Evolutionary conservation across 2,329 filamentous ascomycete genomes (phyloP).

Genomic region (Hymenoscyphus fructigenus): DNA sequence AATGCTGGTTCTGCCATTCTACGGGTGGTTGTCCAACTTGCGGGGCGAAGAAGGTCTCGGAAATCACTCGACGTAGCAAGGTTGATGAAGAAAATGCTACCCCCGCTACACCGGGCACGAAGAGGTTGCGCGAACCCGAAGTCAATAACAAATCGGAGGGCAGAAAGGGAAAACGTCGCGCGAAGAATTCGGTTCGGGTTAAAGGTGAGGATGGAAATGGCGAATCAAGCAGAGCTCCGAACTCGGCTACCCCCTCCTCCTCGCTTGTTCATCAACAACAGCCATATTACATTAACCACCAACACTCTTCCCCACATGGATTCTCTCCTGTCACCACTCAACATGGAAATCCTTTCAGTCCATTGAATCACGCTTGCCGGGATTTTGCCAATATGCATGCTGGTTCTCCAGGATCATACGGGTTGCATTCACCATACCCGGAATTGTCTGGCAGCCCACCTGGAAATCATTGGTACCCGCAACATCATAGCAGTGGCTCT

Average conservation of each 20-base stretch:
- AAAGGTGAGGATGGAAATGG: not conserved
- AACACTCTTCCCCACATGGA: not conserved
- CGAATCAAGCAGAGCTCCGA: not conserved
- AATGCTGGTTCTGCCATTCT: constrained; percentile 28
- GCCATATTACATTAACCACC: not conserved
- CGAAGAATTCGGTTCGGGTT: not conserved
- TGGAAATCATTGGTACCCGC: not conserved
- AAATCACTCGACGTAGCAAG: not conserved
- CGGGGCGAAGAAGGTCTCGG: constrained; percentile 13
- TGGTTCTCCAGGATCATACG: not conserved
- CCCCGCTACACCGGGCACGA: not conserved
- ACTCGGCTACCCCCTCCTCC: not conserved
- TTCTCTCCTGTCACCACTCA: not conserved
- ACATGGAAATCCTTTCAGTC: not conserved
- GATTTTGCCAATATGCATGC: not conserved
- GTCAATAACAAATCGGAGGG: not conserved
- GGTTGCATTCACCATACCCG: not conserved
- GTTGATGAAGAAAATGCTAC: not conserved
- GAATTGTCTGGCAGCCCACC: not conserved
- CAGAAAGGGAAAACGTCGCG: not conserved
- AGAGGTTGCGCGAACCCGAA: constrained; percentile 3
- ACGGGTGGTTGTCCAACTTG: constrained; percentile 21
- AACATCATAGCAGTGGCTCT: not conserved
- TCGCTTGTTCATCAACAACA: not conserved
- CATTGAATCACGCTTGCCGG: not conserved